Percentiles rank a stretch among this genome's conserved stretches.
Evolutionary conservation across 2,329 filamentous ascomycete genomes (phyloP).

Genomic region (Colletotrichum sojae): DNA sequence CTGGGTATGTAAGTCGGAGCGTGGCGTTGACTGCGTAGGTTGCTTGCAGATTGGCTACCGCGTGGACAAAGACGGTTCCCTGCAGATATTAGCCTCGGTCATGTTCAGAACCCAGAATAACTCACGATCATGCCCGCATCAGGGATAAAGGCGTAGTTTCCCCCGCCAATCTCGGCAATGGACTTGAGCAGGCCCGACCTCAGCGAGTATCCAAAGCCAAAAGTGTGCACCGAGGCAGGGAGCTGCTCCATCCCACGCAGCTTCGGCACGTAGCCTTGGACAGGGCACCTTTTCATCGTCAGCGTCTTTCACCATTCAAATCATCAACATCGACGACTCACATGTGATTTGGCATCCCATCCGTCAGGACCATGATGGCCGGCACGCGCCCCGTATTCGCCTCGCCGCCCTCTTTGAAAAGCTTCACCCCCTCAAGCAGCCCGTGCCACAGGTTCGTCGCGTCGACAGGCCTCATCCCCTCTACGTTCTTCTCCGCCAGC

Average conservation of each 20-base stretch:
- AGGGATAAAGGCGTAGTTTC: conserved; percentile 73
- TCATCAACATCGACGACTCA: conserved; percentile 43
- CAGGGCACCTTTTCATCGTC: conserved; percentile 55
- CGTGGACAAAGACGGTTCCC: conserved; percentile 74
- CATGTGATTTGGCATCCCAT: conserved; percentile 69
- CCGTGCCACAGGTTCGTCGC: conserved; percentile 73
- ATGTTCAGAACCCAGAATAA: background rate
- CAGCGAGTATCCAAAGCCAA: conserved; percentile 67
- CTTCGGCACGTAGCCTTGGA: conserved; percentile 68
- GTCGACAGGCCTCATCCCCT: conserved; percentile 53
- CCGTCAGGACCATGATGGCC: conserved; percentile 68
- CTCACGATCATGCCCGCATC: conserved; percentile 72
- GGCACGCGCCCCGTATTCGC: conserved; percentile 56
- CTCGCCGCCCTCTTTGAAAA: conserved; percentile 56
- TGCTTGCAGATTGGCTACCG: conserved; percentile 72
- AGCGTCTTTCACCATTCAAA: background rate
- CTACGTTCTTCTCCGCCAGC: conserved; percentile 57
- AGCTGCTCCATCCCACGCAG: conserved; percentile 58
- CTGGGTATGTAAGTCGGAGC: conserved; percentile 58
- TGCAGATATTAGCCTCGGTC: conserved; percentile 25
- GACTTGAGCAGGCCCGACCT: conserved; percentile 70
- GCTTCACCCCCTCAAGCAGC: conserved; percentile 62
- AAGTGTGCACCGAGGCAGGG: conserved; percentile 64
- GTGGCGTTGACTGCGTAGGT: conserved; percentile 67
- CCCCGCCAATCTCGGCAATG: conserved; percentile 69